phyloP scores from a whole-genome alignment of 768 basidiomycete species.

The Suillus paluster region DNA sequence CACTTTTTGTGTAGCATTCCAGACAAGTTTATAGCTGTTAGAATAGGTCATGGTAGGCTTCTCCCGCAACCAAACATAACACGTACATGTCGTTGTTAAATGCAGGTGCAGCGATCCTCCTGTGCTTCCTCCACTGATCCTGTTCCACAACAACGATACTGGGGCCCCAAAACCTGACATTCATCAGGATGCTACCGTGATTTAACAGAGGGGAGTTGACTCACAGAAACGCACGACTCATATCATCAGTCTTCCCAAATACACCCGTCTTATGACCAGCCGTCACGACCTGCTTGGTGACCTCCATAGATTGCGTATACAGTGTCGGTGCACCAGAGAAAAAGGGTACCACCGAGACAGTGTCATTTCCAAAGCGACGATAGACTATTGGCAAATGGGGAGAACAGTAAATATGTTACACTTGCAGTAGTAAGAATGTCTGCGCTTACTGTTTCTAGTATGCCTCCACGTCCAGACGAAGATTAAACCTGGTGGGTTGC shows the following conservation, averaged over 20 bases:
- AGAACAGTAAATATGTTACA: not conserved
- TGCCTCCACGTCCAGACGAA: constrained; percentile 31
- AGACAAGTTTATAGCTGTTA: constrained; percentile 26
- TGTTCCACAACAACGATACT: constrained; percentile 18
- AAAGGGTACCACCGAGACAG: constrained; percentile 27
- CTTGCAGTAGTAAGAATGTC: not conserved
- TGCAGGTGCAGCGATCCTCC: constrained; percentile 24
- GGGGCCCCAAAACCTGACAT: constrained; percentile 21
- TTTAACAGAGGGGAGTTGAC: constrained; percentile 3
- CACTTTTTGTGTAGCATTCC: constrained; percentile 21
- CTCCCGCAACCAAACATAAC: not conserved
- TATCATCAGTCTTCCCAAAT: constrained; percentile 22
- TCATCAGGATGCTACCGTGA: constrained; percentile 1
- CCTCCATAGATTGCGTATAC: constrained; percentile 27
- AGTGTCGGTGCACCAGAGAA: constrained; percentile 19
- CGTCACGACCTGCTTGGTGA: constrained; percentile 23
- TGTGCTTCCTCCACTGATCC: constrained; percentile 24
- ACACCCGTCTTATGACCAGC: constrained; percentile 21
- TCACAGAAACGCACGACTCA: constrained; percentile 21
- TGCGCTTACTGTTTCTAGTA: constrained; percentile 17
- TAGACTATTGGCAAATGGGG: constrained; percentile 19
- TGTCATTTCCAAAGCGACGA: constrained; percentile 20
- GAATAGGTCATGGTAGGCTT: not conserved
- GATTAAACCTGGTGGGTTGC: constrained; percentile 11
- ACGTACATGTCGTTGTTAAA: constrained; percentile 30